These are phyloP conservation scores for Ophiocordyceps polyrhachis-furcata DNA, from an alignment of 2,329 filamentous ascomycete genomes.

Conservation along the genomic window DNA sequence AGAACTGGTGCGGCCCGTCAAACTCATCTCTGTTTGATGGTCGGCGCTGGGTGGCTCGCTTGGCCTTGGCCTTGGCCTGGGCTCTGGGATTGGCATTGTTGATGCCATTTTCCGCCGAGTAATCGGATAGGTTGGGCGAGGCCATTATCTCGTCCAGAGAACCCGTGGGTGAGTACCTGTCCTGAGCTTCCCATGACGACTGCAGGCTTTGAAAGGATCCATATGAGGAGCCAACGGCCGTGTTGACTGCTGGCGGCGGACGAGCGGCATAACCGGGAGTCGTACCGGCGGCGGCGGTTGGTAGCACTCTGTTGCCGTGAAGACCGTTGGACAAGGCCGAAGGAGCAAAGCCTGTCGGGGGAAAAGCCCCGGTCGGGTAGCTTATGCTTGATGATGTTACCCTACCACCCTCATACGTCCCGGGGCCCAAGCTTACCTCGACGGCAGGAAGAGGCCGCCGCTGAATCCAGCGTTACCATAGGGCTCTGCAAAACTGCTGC, in stretches of 20 bases:
- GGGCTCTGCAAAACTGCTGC: constrained; percentile 14
- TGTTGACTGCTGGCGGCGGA: constrained; percentile 21
- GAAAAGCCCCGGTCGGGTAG: constrained; percentile 18
- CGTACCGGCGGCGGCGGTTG: constrained; percentile 16
- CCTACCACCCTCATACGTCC: neutral
- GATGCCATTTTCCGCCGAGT: constrained; percentile 33
- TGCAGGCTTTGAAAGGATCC: constrained; percentile 21
- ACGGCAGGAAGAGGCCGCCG: constrained; percentile 15
- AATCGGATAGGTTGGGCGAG: constrained; percentile 42
- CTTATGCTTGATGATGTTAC: constrained; percentile 25
- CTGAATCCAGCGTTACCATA: constrained; percentile 16
- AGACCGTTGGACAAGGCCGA: constrained; percentile 11
- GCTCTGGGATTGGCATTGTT: constrained; percentile 18
- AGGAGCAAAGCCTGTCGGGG: constrained; percentile 6
- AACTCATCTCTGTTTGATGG: constrained; percentile 77
- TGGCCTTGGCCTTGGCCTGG: constrained; percentile 27
- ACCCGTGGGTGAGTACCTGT: constrained; percentile 35
- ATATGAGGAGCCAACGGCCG: constrained; percentile 10
- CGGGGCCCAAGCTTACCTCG: constrained; percentile 17
- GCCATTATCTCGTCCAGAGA: constrained; percentile 39
- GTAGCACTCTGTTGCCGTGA: constrained; percentile 19
- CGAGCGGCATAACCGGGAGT: constrained; percentile 23
- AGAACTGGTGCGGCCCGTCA: constrained; percentile 68
- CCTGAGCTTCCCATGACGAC: constrained; percentile 19
- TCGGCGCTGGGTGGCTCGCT: constrained; percentile 40